Evolutionary conservation across 495 filamentous ascomycete genomes (phyloP), one percentile per base, ranked within the genome.

Genomic region (Aspergillus ellipticus): DNA sequence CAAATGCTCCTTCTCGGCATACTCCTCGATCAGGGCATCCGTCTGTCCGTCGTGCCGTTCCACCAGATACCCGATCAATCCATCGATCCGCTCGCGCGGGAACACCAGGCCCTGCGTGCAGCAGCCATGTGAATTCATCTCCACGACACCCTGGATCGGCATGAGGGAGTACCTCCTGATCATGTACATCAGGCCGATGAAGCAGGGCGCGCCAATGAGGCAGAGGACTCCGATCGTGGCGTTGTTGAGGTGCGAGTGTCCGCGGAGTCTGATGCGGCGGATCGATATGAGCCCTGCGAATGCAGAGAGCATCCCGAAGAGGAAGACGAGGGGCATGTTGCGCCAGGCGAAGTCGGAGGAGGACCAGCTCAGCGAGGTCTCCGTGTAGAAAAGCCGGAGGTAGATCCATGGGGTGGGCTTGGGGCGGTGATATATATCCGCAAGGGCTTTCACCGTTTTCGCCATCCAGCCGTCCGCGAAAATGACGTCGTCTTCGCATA

Each of bases 401-500:
- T 81, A 81, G 9, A 81, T 42, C 76, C 74, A 81, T 42, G 69
- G 59, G 41, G 41, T 42, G 9, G 15, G 7, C 4, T 41, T 41
- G 39, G 46, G 19, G 16, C 26, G n/a, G 39, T 48, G 31, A 10
- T 31, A 51, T 16, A 79, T 65, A 9, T 64, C 62, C 20, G 55
- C 58, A 15, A 79, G 55, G 15, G 69, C 70, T 11, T 68, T 66
- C 17, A 75, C 50, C 0, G 75, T 76, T 56, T 67, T 69, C 6
- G 72, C 63, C 17, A 76, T 57, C 78, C 75, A 81, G 15, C 76
- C 76, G 15, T 72, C 72, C 0, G 75, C 75, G 4, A 78, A 64
- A 1, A 79, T 66, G 21, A 81, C 74, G 49, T 79, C 74, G 53
- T 76, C 76, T 62, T 79, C 78, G 41, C 79, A 62, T 7, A 81